Evolutionary conservation across 208 protist species (phyloP).

Genomic region (Phytomonas francai): DNA sequence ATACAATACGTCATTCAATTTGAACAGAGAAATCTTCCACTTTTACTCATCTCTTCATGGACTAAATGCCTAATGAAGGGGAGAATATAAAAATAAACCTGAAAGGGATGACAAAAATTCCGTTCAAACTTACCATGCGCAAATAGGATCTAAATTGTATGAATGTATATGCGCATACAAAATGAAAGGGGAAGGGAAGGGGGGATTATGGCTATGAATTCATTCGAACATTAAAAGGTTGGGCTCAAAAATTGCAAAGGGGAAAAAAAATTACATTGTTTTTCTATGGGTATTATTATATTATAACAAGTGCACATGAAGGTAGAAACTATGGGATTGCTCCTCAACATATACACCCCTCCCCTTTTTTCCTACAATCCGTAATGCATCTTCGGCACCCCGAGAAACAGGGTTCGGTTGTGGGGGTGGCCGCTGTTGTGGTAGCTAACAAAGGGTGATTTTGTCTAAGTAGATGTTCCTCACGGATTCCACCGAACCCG

Average conservation of each 20-base stretch:
- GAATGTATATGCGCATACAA: neutral
- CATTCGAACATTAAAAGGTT: slow-evolving; percentile 15
- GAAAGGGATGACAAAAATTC: neutral
- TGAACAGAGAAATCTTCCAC: neutral
- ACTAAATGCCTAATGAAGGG: neutral
- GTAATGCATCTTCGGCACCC: neutral
- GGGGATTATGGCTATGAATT: neutral
- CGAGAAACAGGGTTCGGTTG: neutral
- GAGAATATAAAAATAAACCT: neutral
- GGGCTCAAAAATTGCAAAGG: slow-evolving; percentile 7
- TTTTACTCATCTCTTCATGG: neutral
- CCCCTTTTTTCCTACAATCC: too few species aligned
- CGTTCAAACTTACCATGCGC: neutral
- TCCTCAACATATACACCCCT: slow-evolving; percentile 4
- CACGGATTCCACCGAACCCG: neutral
- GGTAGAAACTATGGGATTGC: neutral
- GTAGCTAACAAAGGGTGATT: neutral
- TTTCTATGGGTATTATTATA: neutral
- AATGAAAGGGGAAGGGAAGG: neutral
- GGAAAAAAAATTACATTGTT: neutral
- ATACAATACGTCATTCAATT: neutral
- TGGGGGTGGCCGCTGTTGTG: too few species aligned
- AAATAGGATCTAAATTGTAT: neutral
- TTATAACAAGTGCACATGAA: neutral
- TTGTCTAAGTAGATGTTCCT: neutral